These are phyloP conservation scores for Darksidea phi DNA, from an alignment of 495 filamentous ascomycete species.

Conservation along the genomic window DNA sequence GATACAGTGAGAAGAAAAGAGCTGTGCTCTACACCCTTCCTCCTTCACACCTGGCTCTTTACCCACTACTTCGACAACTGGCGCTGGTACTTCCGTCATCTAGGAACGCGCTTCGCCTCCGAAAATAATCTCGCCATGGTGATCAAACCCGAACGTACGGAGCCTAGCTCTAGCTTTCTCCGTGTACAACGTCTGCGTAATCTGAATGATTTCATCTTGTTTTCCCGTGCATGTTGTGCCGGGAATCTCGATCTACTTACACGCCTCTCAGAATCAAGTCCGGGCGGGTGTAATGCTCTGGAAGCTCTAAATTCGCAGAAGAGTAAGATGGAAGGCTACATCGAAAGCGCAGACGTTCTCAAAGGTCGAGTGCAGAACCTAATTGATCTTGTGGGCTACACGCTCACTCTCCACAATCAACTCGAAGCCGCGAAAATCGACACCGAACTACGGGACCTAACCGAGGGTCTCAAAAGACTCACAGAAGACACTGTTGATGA, in stretches of 20 bases:
- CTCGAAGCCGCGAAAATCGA: conserved; percentile 12
- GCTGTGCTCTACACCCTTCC: neutral
- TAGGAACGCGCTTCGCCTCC: neutral
- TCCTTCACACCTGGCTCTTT: neutral
- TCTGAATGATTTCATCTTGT: conserved; percentile 1
- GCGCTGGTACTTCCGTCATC: conserved; percentile 9
- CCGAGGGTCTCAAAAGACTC: conserved; percentile 19
- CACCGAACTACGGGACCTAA: conserved; percentile 10
- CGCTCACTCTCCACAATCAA: conserved; percentile 10
- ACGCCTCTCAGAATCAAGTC: neutral
- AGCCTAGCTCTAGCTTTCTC: conserved; percentile 2
- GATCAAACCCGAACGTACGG: conserved; percentile 1
- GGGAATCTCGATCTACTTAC: conserved; percentile 6
- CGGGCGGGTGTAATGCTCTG: neutral
- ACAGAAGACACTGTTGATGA: conserved; percentile 31
- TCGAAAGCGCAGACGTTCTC: conserved; percentile 6
- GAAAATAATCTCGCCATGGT: conserved; percentile 7
- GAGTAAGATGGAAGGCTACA: conserved; percentile 4
- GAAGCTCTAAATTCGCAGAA: neutral
- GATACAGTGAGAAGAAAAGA: neutral
- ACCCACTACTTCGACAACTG: conserved; percentile 8
- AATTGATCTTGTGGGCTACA: conserved; percentile 12
- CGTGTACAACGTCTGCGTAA: conserved; percentile 6
- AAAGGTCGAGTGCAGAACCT: conserved; percentile 10
- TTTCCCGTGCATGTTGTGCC: conserved; percentile 3